phyloP scores from a whole-genome alignment of 1,139 yeast species.

The Taphrina communis region DNA sequence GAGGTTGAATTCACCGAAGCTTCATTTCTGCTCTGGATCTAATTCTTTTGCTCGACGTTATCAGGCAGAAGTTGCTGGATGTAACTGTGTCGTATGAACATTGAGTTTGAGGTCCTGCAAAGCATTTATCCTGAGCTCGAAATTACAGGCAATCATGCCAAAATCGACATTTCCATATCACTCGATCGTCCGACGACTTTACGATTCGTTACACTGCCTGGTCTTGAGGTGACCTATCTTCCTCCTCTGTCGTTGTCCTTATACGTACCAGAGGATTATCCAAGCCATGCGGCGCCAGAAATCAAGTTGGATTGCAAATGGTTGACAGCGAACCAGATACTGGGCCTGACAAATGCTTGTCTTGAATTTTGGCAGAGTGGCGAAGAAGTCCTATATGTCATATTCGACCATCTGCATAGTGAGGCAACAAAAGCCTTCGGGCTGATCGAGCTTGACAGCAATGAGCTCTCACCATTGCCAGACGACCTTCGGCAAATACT shows the following conservation, averaged over 20 bases:
- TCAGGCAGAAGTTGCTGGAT: too few species aligned
- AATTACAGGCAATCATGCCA: conserved; percentile 8
- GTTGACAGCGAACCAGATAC: conserved; percentile 24
- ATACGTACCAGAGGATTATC: conserved; percentile 31
- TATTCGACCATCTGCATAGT: conserved; percentile 22
- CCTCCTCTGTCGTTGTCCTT: conserved; percentile 28
- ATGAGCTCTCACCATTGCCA: background rate
- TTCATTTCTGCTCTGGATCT: too few species aligned
- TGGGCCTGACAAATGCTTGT: conserved; percentile 14
- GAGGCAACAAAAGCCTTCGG: conserved; percentile 13
- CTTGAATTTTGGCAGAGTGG: conserved; percentile 30
- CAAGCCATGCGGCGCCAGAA: conserved; percentile 20
- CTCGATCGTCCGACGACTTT: background rate
- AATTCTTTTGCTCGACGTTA: too few species aligned
- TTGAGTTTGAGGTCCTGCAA: conserved; percentile 48
- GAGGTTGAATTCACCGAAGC: too few species aligned
- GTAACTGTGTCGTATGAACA: conserved; percentile 50
- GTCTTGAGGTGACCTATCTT: conserved; percentile 23
- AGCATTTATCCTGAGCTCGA: conserved; percentile 39
- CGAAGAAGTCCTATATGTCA: conserved; percentile 26
- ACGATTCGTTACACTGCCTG: conserved; percentile 3
- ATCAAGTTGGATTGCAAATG: conserved; percentile 27
- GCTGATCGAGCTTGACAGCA: background rate
- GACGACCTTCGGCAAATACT: background rate
- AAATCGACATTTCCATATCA: conserved; percentile 4